Base-by-base conservation (phyloP, 2,329 filamentous ascomycete species). In the Ilyonectria mors-panacis region DNA sequence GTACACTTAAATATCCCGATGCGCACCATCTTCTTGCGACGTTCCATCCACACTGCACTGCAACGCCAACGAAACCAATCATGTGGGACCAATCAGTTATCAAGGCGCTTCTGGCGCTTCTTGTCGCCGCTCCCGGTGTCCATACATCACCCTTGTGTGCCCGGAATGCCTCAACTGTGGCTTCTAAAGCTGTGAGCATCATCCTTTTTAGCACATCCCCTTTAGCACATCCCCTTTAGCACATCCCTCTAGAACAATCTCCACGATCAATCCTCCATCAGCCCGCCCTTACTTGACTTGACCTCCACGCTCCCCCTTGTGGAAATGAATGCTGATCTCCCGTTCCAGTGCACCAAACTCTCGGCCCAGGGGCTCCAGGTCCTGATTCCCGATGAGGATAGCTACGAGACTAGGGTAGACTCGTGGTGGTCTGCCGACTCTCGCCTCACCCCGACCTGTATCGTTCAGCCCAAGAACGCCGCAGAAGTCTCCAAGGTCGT, bases 341-440 rank as follows among this genome's bases (percentile, higher is more conserved):
- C 39, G 5, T 42, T 42, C 8, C 39, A 42, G 39, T 42, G 39
- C 17, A n/a, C 39, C 39, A 17, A n/a, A 7, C 39, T 42, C 17
- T n/a, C 39, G 15, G 47, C 47, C 4, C 10, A 26, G 7, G 47
- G 47, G 7, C 17, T 42, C 15, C 15, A n/a, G 39, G 47, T 50
- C 21, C 39, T 42, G 39, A n/a, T 42, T n/a, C 57, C 63, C 10
- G 19, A 19, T 15, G 35, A 57, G 10, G 58, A 61, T 17, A 33
- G 30, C 8, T 68, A 68, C 23, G 54, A 68, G 17, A 33, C 26
- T 9, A 57, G 66, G 30, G 59, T 62, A n/a, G 47, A 57, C 2
- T 68, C 66, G 23, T 68, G 63, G 63, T 68, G 59, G 26, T 78
- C 77, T 6, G 75, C 75, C 66, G 76, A 75, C 47, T 73, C 77